A percentile compares a stretch with the other conserved stretches of the same genome.
Conservation (phyloP, 2,329 filamentous ascomycete genomes). For the Didymella keratinophila region DNA sequence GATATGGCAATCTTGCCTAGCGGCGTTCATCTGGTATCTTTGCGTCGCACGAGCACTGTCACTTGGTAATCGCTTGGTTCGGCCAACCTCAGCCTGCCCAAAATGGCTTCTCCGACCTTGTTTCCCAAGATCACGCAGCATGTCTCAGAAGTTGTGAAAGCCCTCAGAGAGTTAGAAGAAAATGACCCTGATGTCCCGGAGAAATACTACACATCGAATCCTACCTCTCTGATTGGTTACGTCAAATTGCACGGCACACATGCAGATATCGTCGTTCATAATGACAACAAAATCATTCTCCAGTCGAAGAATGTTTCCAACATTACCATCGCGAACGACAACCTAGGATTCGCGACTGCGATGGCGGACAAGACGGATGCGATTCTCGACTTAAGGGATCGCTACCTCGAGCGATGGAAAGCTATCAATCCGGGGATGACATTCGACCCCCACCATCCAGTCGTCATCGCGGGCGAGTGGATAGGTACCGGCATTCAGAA, state of each 20-base stretch:
- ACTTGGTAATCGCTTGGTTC: neutral
- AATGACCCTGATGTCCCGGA: conserved; percentile 14
- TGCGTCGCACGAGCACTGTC: neutral
- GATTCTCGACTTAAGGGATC: conserved; percentile 30
- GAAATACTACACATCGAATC: conserved; percentile 6
- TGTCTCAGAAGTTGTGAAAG: conserved; percentile 30
- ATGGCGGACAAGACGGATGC: conserved; percentile 28
- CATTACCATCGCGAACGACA: conserved; percentile 32
- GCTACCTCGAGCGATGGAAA: conserved; percentile 29
- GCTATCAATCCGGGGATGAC: conserved; percentile 22
- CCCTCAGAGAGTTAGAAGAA: conserved; percentile 20
- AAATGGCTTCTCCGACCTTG: conserved; percentile 24
- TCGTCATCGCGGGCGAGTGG: conserved; percentile 45
- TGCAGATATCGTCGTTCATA: conserved; percentile 40
- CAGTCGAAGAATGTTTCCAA: conserved; percentile 37
- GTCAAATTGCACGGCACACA: conserved; percentile 48
- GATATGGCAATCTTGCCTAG: neutral
- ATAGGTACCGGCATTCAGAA: conserved; percentile 41
- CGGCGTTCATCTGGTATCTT: neutral
- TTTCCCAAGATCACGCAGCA: conserved; percentile 44
- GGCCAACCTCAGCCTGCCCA: neutral
- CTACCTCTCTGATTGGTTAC: conserved; percentile 38
- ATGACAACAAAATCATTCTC: conserved; percentile 31
- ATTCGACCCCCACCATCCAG: conserved; percentile 20
- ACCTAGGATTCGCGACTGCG: conserved; percentile 33